Percentiles rank a stretch among this genome's conserved stretches.
These are phyloP conservation scores for Gentiana macrophylla DNA, from an alignment of 257 asterid genomes.

Conservation along the genomic window DNA sequence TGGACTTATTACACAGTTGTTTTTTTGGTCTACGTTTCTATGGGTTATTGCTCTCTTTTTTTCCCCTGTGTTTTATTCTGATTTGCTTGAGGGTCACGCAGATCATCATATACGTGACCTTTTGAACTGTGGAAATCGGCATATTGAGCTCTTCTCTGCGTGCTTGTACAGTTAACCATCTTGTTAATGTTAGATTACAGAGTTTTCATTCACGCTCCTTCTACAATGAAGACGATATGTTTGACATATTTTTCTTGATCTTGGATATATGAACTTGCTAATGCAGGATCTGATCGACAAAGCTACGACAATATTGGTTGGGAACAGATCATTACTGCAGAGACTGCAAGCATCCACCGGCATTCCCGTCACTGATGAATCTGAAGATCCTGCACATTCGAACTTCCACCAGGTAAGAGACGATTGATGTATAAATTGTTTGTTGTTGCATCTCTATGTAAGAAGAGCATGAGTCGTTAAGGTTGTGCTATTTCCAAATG, in stretches of 20 bases:
- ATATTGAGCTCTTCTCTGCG: not conserved
- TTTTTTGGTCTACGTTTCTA: too few relatives aligned
- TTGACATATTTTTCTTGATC: not conserved
- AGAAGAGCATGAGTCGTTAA: conserved; percentile 1
- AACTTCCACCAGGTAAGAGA: conserved; percentile 65
- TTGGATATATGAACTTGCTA: not conserved
- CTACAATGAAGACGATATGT: not conserved
- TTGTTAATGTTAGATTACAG: not conserved
- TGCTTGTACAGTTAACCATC: not conserved
- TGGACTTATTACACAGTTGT: too few relatives aligned
- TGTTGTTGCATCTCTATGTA: not conserved
- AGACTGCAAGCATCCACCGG: conserved; percentile 62
- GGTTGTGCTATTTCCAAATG: conserved; percentile 49
- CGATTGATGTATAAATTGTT: not conserved
- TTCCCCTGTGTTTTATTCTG: too few relatives aligned
- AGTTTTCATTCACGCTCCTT: conserved; percentile 1
- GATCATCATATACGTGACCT: too few relatives aligned
- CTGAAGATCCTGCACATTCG: conserved; percentile 44
- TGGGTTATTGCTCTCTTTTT: too few relatives aligned
- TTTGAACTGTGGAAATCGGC: not conserved
- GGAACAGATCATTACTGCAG: conserved; percentile 67
- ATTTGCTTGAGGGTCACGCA: too few relatives aligned
- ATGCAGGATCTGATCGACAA: conserved; percentile 86
- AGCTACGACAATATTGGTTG: conserved; percentile 68
- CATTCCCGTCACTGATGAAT: conserved; percentile 40